Evolutionary conservation across 495 filamentous ascomycete genomes (phyloP).

Genomic region (Penicillium cataractarum): DNA sequence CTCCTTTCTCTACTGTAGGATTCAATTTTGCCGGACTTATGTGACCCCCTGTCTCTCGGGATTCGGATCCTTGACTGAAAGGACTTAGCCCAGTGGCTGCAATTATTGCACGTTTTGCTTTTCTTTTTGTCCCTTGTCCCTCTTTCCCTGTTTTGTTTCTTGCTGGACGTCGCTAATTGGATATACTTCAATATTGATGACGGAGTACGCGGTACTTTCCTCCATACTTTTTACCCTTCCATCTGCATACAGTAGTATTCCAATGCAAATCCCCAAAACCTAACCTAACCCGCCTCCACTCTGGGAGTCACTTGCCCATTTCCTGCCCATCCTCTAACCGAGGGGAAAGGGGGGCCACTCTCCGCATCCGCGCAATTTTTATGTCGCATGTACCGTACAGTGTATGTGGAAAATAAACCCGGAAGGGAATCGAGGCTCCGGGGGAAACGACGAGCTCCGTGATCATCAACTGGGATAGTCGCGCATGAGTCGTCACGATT

Average conservation of each 20-base stretch:
- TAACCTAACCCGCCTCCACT: not conserved
- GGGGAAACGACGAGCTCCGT: not conserved
- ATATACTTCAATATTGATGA: not conserved
- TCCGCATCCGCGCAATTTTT: not conserved
- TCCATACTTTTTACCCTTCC: not conserved
- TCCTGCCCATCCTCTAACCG: not conserved
- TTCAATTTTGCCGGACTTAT: not conserved
- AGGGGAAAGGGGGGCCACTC: not conserved
- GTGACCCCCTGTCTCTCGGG: conserved; percentile 25
- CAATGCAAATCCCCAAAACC: not conserved
- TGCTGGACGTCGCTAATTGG: not conserved
- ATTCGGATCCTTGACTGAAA: conserved; percentile 24
- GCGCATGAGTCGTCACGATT: conserved; percentile 1
- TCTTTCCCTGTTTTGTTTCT: not conserved
- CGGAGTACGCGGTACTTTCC: not conserved
- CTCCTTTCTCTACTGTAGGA: not conserved
- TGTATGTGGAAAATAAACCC: not conserved
- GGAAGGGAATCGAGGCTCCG: not conserved
- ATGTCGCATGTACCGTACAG: not conserved
- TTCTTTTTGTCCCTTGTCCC: not conserved
- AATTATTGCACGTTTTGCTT: conserved; percentile 1
- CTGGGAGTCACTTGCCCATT: not conserved
- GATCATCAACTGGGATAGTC: conserved; percentile 22
- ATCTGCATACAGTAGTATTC: not conserved
- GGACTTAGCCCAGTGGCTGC: not conserved